phyloP scores from a whole-genome alignment of 2,329 filamentous ascomycete genomes.

The Penicillium sp. region DNA sequence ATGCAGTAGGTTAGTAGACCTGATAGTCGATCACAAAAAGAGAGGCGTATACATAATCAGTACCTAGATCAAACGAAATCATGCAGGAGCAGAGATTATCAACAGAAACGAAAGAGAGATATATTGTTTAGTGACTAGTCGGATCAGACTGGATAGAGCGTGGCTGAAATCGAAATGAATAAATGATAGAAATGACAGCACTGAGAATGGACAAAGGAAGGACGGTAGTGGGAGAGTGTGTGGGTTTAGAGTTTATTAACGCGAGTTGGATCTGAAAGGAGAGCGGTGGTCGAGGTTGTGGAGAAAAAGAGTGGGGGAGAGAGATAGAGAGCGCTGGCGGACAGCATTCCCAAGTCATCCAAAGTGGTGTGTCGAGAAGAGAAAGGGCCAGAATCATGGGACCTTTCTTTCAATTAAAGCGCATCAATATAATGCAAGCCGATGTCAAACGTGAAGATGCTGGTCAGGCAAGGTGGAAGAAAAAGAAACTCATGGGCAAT shows the following conservation, averaged over 20 bases:
- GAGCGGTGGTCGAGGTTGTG: constrained; percentile 5
- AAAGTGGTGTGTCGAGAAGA: constrained; percentile 4
- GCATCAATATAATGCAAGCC: neutral
- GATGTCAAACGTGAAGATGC: constrained; percentile 2
- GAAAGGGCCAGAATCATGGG: neutral
- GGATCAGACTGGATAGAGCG: constrained; percentile 13
- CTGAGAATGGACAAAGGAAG: constrained; percentile 11
- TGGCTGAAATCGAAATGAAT: constrained; percentile 6
- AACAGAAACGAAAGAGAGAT: constrained; percentile 18
- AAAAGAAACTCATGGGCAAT: constrained; percentile 25
- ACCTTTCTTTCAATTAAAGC: constrained; percentile 1
- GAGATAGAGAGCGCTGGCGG: neutral
- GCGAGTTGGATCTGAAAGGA: constrained; percentile 8
- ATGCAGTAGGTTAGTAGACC: constrained; percentile 13
- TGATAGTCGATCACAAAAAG: constrained; percentile 11
- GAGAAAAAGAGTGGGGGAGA: neutral
- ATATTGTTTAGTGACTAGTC: constrained; percentile 6
- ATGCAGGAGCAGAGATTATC: constrained; percentile 16
- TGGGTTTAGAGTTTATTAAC: constrained; percentile 1
- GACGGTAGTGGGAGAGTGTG: constrained; percentile 15
- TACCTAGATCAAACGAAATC: constrained; percentile 8
- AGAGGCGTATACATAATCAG: constrained; percentile 9
- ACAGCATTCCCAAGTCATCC: constrained; percentile 1
- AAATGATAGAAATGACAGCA: constrained; percentile 7
- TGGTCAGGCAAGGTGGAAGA: constrained; percentile 14